Evolutionary conservation across 805 yeast genomes (phyloP).

Genomic region (Diddensiella santjacobensis): DNA sequence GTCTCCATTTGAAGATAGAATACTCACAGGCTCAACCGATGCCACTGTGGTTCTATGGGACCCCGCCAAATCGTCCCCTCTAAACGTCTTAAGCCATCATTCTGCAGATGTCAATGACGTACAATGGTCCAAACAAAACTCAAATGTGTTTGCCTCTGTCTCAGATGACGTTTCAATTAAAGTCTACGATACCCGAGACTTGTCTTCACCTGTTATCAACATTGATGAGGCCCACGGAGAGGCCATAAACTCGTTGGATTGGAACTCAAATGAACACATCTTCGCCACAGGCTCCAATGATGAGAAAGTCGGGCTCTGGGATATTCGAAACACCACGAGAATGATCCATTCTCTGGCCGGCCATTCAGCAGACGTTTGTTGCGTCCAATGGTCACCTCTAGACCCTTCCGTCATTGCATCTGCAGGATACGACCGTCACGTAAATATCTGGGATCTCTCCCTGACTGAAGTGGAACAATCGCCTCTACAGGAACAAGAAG

Average conservation of each 20-base stretch:
- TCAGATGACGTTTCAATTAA: conserved; percentile 65
- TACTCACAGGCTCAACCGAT: conserved; percentile 71
- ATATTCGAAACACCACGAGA: conserved; percentile 55
- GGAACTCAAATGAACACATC: conserved; percentile 48
- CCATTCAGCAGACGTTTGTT: conserved; percentile 54
- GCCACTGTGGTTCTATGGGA: conserved; percentile 75
- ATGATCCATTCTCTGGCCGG: conserved; percentile 67
- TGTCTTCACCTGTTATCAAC: conserved; percentile 37
- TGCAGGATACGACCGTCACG: conserved; percentile 63
- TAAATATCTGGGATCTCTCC: conserved; percentile 70
- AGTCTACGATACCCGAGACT: conserved; percentile 54
- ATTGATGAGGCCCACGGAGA: conserved; percentile 20
- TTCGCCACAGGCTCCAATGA: conserved; percentile 80
- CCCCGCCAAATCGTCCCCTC: conserved; percentile 32
- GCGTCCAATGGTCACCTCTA: conserved; percentile 51
- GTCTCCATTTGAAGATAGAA: conserved; percentile 44
- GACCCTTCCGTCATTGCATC: conserved; percentile 55
- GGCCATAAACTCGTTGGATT: conserved; percentile 60
- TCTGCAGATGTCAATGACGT: conserved; percentile 62
- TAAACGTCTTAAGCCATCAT: conserved; percentile 44
- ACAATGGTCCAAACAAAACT: conserved; percentile 47
- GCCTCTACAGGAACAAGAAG: conserved; percentile 47
- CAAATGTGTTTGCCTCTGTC: conserved; percentile 60
- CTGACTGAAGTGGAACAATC: conserved; percentile 50
- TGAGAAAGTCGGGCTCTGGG: conserved; percentile 67